A percentile compares a stretch with the other conserved stretches of the same genome.
Evolutionary conservation across 2,329 filamentous ascomycete species (phyloP).

Genomic region (Colletotrichum sp.): DNA sequence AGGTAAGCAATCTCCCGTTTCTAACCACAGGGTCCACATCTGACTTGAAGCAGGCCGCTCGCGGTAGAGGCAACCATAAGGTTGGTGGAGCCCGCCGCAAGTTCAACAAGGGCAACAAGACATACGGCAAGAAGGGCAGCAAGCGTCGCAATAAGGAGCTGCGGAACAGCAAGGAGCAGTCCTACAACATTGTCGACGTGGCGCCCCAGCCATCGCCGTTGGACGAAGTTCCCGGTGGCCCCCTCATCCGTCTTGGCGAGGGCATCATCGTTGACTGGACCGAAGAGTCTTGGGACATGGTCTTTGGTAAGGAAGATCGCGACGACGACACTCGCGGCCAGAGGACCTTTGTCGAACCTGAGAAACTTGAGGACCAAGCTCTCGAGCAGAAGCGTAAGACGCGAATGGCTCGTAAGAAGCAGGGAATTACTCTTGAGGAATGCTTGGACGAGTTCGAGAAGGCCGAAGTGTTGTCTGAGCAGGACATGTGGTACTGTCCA

Average conservation of each 20-base stretch:
- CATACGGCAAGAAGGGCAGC: slow-evolving; percentile 53
- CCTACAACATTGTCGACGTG: slow-evolving; percentile 30
- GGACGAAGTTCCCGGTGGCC: slow-evolving; percentile 49
- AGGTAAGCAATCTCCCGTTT: slow-evolving; percentile 32
- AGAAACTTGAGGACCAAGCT: slow-evolving; percentile 65
- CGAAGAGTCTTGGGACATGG: slow-evolving; percentile 68
- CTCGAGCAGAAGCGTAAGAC: slow-evolving; percentile 68
- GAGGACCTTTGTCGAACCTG: slow-evolving; percentile 59
- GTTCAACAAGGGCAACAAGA: slow-evolving; percentile 51
- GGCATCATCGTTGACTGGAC: slow-evolving; percentile 89
- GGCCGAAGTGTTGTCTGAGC: slow-evolving; percentile 90
- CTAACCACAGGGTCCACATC: background rate
- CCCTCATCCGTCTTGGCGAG: slow-evolving; percentile 81
- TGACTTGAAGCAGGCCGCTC: slow-evolving; percentile 16
- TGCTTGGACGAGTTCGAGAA: slow-evolving; percentile 95
- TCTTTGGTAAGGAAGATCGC: slow-evolving; percentile 63
- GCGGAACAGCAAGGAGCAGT: slow-evolving; percentile 39
- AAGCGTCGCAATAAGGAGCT: slow-evolving; percentile 52
- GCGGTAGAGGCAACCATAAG: slow-evolving; percentile 14
- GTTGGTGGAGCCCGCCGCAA: slow-evolving; percentile 44
- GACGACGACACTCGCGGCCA: slow-evolving; percentile 58
- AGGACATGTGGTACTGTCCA: slow-evolving; percentile 97
- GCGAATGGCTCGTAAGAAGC: slow-evolving; percentile 58
- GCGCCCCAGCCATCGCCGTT: slow-evolving; percentile 21
- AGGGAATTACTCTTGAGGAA: slow-evolving; percentile 84